Conservation (phyloP, 106 monocot genomes). For the Alisma plantagoaquatica region DNA sequence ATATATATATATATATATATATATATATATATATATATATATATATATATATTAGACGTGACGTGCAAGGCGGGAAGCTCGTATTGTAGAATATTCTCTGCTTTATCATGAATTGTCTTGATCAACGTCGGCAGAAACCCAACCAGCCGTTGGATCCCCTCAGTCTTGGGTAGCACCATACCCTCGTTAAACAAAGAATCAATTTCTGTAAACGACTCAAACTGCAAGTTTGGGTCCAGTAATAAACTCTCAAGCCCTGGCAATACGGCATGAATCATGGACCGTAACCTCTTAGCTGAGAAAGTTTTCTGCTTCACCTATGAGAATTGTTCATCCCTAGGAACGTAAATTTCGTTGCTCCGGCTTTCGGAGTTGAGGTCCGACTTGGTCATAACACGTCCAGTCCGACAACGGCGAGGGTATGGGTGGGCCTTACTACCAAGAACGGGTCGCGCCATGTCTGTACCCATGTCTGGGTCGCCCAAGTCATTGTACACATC, state of each 20-base stretch:
- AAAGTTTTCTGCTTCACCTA: slow-evolving; percentile 66
- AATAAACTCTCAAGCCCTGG: slow-evolving; percentile 31
- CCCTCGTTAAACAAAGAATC: slow-evolving; percentile 39
- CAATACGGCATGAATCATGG: slow-evolving; percentile 57
- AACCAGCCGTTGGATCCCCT: neutral
- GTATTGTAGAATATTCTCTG: too few species aligned
- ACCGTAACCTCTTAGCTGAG: slow-evolving; percentile 30
- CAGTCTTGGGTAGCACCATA: slow-evolving; percentile 10
- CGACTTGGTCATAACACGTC: slow-evolving; percentile 26
- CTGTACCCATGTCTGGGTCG: slow-evolving; percentile 50
- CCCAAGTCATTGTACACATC: slow-evolving; percentile 65
- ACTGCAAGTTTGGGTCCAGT: slow-evolving; percentile 27
- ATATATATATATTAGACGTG: too few species aligned
- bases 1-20: too few species aligned
- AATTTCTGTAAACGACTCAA: slow-evolving; percentile 43
- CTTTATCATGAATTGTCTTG: too few species aligned
- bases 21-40: too few species aligned
- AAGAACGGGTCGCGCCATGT: slow-evolving; percentile 29
- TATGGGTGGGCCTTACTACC: slow-evolving; percentile 53
- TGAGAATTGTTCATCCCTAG: slow-evolving; percentile 76
- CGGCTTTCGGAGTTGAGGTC: too few species aligned
- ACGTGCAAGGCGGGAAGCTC: too few species aligned
- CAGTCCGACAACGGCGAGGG: slow-evolving; percentile 57
- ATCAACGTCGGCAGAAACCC: too few species aligned
- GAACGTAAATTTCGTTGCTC: slow-evolving; percentile 70